These are phyloP conservation scores for Cicer yamashitae DNA, from an alignment of 306 rosid genomes.

Conservation along the genomic window DNA sequence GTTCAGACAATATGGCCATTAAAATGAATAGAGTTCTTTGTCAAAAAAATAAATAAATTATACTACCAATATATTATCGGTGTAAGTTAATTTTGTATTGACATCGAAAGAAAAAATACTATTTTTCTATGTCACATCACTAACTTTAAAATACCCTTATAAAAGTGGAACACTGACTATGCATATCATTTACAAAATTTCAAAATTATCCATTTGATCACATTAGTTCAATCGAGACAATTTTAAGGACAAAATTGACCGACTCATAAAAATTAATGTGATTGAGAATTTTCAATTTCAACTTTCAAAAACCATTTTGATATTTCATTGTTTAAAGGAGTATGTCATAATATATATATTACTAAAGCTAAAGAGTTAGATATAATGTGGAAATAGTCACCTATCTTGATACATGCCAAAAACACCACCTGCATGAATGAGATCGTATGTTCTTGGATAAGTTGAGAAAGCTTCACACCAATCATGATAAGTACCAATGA, in stretches of 20 bases:
- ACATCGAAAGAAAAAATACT: too few species aligned
- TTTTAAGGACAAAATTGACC: not conserved
- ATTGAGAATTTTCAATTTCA: not conserved
- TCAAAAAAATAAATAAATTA: too few species aligned
- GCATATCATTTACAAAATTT: too few species aligned
- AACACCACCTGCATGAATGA: constrained; percentile 80
- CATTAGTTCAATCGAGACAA: not conserved
- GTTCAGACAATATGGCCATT: too few species aligned
- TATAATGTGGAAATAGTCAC: constrained; percentile 50
- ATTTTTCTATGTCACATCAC: too few species aligned
- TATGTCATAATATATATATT: not conserved
- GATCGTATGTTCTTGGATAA: constrained; percentile 93
- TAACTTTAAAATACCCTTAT: too few species aligned
- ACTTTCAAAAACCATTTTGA: too few species aligned
- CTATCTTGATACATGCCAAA: constrained; percentile 92
- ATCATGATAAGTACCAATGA: constrained; percentile 89
- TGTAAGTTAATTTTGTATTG: too few species aligned
- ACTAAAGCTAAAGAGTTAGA: constrained; percentile 6
- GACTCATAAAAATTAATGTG: not conserved
- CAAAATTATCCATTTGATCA: not conserved
- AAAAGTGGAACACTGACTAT: too few species aligned
- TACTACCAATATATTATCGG: too few species aligned
- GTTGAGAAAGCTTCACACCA: constrained; percentile 98
- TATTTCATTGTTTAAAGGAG: not conserved
- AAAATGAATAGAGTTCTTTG: too few species aligned